phyloP scores from a whole-genome alignment of 768 basidiomycete species.

The Neoboletus magnificus region DNA sequence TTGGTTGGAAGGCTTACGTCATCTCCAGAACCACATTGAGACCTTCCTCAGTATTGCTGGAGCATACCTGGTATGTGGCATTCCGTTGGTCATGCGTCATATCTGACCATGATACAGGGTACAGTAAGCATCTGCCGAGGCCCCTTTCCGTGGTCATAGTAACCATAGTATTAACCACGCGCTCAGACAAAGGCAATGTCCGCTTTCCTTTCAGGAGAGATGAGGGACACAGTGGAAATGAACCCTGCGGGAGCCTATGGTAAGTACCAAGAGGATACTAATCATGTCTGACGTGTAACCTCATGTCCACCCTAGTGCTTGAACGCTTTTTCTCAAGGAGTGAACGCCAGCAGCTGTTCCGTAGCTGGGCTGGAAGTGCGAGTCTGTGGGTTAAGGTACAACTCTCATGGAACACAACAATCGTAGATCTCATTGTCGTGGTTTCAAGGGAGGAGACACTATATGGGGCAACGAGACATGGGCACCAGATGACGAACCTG shows the following conservation, averaged over 20 bases:
- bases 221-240: slow-evolving; percentile 89
- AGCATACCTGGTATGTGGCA: slow-evolving; percentile 66
- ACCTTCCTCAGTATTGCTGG: slow-evolving; percentile 82
- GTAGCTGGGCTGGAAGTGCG: slow-evolving; percentile 93
- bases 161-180: background rate
- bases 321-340: slow-evolving; percentile 88
- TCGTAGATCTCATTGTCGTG: background rate
- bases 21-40: slow-evolving; percentile 72
- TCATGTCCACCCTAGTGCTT: slow-evolving; percentile 45
- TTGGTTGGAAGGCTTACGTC: background rate
- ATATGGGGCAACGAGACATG: slow-evolving; percentile 76
- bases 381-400: slow-evolving; percentile 92
- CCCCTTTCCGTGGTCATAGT: background rate
- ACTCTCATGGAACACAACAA: background rate
- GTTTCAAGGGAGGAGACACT: slow-evolving; percentile 65
- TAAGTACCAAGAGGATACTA: slow-evolving; percentile 23
- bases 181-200: slow-evolving; percentile 92
- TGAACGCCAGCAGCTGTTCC: slow-evolving; percentile 86
- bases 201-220: slow-evolving; percentile 93
- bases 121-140: slow-evolving; percentile 50
- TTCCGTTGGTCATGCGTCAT: background rate
- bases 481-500: slow-evolving; percentile 75
- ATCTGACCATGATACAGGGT: slow-evolving; percentile 43
- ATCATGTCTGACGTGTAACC: background rate
- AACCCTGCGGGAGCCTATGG: slow-evolving; percentile 79